Evolutionary conservation across 768 basidiomycete genomes (phyloP).

Genomic region (Suillus americanus): DNA sequence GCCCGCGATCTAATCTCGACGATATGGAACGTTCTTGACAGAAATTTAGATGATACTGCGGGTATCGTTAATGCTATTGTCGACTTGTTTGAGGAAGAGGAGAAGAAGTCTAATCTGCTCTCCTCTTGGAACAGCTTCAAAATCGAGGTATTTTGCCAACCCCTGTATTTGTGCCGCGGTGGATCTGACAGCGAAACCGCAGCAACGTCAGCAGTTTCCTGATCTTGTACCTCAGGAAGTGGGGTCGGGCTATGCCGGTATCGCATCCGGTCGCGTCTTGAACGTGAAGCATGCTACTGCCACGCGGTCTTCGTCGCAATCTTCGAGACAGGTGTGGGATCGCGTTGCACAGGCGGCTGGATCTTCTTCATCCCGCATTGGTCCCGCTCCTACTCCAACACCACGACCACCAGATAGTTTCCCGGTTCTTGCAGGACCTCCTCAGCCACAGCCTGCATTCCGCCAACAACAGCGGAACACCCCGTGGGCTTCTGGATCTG

Average conservation of each 20-base stretch:
- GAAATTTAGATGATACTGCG: conserved; percentile 69
- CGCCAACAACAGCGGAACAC: conserved; percentile 53
- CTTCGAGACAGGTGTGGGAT: conserved; percentile 76
- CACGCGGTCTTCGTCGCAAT: conserved; percentile 51
- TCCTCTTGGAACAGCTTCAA: conserved; percentile 82
- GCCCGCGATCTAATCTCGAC: conserved; percentile 87
- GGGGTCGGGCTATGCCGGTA: conserved; percentile 73
- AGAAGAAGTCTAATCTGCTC: conserved; percentile 77
- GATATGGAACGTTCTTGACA: conserved; percentile 76
- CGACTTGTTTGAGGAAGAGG: conserved; percentile 78
- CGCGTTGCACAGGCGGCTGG: conserved; percentile 82
- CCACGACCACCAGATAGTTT: conserved; percentile 31
- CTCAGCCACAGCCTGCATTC: conserved; percentile 27
- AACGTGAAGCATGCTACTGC: conserved; percentile 79
- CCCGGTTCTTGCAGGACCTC: conserved; percentile 26
- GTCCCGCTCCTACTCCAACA: conserved; percentile 16
- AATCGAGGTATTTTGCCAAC: conserved; percentile 57
- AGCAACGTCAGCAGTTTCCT: conserved; percentile 88
- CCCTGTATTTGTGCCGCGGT: background rate
- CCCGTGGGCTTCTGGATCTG: conserved; percentile 53
- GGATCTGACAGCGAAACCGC: conserved; percentile 5
- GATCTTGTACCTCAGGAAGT: conserved; percentile 60
- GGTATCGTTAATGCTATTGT: conserved; percentile 72
- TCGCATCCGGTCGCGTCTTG: conserved; percentile 79
- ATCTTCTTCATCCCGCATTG: conserved; percentile 37